phyloP scores from a whole-genome alignment of 2,329 filamentous ascomycete genomes.

The Ophiobolus disseminans region DNA sequence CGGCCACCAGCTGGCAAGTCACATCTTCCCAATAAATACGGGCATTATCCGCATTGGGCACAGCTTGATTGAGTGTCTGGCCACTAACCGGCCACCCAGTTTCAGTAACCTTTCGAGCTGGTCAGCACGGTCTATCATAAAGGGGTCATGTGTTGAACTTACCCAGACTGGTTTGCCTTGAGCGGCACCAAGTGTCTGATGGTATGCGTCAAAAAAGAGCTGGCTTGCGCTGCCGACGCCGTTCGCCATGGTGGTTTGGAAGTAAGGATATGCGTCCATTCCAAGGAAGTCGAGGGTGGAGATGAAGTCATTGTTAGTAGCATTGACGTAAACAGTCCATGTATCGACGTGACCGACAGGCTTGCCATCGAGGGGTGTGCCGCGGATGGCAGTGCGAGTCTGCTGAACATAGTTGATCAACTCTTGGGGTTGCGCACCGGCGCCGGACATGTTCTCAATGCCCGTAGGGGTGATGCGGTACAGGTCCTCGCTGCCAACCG shows the following conservation, averaged over 20 bases:
- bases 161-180: conserved; percentile 76
- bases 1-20: conserved; percentile 72
- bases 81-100: conserved; percentile 86
- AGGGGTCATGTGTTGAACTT: neutral
- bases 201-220: conserved; percentile 73
- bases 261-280: conserved; percentile 86
- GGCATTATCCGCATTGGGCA: conserved; percentile 71
- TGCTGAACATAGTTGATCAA: conserved; percentile 74
- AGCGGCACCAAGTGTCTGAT: conserved; percentile 64
- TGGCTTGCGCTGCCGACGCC: conserved; percentile 67
- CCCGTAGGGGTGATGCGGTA: conserved; percentile 70
- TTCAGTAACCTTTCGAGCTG: conserved; percentile 79
- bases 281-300: conserved; percentile 78
- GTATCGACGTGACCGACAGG: conserved; percentile 87
- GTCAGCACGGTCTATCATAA: neutral
- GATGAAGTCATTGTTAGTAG: conserved; percentile 73
- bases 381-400: conserved; percentile 68
- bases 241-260: conserved; percentile 66
- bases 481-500: conserved; percentile 82
- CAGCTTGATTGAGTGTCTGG: conserved; percentile 63
- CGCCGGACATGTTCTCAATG: conserved; percentile 65
- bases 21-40: conserved; percentile 82
- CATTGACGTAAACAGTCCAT: conserved; percentile 75
- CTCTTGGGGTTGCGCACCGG: conserved; percentile 67
- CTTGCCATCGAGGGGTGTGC: conserved; percentile 64